Percentiles rank a stretch among this genome's conserved stretches.
Evolutionary conservation across 495 filamentous ascomycete species (phyloP).

Genomic region (Penicillium nucicola): DNA sequence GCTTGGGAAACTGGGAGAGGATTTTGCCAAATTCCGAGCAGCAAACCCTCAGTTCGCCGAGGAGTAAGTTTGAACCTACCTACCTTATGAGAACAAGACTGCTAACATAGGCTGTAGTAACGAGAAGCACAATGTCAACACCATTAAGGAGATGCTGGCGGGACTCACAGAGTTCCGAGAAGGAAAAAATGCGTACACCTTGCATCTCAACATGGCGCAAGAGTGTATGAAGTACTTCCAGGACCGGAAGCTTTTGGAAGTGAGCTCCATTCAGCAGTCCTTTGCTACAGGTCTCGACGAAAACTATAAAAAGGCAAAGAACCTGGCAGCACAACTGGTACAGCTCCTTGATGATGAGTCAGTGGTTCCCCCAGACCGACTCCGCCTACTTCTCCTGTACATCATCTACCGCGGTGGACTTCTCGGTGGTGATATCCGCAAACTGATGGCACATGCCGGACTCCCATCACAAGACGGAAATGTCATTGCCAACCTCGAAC

Average conservation of each 20-base stretch:
- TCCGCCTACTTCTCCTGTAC: slow-evolving; percentile 82
- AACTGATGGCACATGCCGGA: slow-evolving; percentile 79
- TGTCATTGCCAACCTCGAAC: slow-evolving; percentile 71
- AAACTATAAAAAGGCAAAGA: slow-evolving; percentile 86
- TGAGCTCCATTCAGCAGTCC: slow-evolving; percentile 81
- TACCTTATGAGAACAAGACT: not conserved
- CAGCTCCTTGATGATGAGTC: slow-evolving; percentile 79
- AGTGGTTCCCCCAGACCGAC: slow-evolving; percentile 65
- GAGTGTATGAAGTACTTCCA: slow-evolving; percentile 94
- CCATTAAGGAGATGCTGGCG: slow-evolving; percentile 95
- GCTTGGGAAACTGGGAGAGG: slow-evolving; percentile 84
- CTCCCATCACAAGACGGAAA: slow-evolving; percentile 70
- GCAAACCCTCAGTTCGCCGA: slow-evolving; percentile 94
- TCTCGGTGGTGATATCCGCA: slow-evolving; percentile 76
- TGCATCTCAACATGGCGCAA: slow-evolving; percentile 97
- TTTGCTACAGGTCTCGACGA: slow-evolving; percentile 92
- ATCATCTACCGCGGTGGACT: slow-evolving; percentile 86
- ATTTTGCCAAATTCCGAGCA: slow-evolving; percentile 86
- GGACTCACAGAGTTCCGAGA: slow-evolving; percentile 91
- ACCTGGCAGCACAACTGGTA: slow-evolving; percentile 79
- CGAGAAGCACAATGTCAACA: slow-evolving; percentile 72
- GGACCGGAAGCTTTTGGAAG: slow-evolving; percentile 74
- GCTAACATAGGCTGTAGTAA: slow-evolving; percentile 30
- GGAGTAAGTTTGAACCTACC: slow-evolving; percentile 35
- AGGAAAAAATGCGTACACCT: slow-evolving; percentile 90